Evolutionary conservation across 805 yeast species (phyloP).

Genomic region (Metschnikowia picachoensis): DNA sequence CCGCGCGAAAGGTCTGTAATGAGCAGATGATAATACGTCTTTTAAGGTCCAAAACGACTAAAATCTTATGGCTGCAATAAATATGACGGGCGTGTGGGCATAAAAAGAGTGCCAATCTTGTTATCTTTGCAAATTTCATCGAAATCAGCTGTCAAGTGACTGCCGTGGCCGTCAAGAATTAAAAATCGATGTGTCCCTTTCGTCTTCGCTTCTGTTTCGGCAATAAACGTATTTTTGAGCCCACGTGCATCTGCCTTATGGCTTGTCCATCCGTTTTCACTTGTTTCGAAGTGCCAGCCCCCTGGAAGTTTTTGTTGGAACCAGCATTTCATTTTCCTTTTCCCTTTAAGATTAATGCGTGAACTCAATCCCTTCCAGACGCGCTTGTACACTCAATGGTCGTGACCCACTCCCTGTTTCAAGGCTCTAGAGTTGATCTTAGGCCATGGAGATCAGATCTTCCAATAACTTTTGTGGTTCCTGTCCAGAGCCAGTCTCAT

Average conservation of each 20-base stretch:
- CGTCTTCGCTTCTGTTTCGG: too few species aligned
- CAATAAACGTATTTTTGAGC: too few species aligned
- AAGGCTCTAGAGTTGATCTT: too few species aligned
- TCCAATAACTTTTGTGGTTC: too few species aligned
- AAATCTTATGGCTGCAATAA: too few species aligned
- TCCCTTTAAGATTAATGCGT: background rate
- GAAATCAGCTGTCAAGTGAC: background rate
- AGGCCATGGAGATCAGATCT: background rate
- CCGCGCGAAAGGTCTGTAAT: too few species aligned
- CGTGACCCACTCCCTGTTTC: constrained; percentile 4
- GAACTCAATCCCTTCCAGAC: background rate
- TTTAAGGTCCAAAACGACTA: too few species aligned
- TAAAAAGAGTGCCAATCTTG: background rate
- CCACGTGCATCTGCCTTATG: background rate
- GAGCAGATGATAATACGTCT: too few species aligned
- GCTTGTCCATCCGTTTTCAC: background rate
- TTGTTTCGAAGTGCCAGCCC: background rate
- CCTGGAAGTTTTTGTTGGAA: background rate
- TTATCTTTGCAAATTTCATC: background rate
- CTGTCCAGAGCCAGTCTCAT: background rate
- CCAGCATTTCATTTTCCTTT: background rate
- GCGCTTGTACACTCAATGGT: constrained; percentile 1
- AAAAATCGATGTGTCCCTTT: too few species aligned
- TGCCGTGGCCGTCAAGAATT: background rate
- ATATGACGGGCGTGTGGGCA: too few species aligned